Evolutionary conservation across 23 red algal species (phyloP).

Genomic region (Chondrus crispus): DNA sequence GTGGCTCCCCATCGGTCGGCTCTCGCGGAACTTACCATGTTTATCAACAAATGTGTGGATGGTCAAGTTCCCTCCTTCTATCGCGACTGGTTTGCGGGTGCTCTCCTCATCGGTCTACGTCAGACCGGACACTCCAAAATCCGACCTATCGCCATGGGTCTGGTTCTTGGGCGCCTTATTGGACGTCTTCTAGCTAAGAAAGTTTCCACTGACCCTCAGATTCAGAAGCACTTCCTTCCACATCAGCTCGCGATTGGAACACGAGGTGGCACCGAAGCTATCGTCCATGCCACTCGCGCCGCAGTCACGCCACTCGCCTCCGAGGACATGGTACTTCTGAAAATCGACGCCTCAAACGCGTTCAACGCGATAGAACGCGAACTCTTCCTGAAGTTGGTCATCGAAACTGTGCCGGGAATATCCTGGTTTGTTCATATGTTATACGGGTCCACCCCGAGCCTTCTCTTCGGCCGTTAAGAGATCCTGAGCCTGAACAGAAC

Average conservation of each 20-base stretch:
- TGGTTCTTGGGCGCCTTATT: not conserved
- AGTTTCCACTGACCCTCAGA: not conserved
- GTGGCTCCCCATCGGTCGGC: not conserved
- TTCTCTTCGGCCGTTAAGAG: not conserved
- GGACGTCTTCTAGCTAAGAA: not conserved
- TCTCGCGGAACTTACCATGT: not conserved
- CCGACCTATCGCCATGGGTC: not conserved
- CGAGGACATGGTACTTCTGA: not conserved
- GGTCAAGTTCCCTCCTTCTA: not conserved
- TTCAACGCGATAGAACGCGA: not conserved
- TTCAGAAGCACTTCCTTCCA: not conserved
- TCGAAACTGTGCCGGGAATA: not conserved
- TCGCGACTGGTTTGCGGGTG: not conserved
- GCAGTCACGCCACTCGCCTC: not conserved
- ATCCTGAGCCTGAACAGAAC: not conserved
- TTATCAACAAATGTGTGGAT: not conserved
- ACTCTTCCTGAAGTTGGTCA: not conserved
- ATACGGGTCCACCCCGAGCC: not conserved
- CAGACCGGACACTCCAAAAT: not conserved
- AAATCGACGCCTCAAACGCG: constrained; percentile 5
- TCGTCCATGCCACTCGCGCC: not conserved
- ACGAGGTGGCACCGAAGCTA: not conserved
- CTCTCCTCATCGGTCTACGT: not conserved
- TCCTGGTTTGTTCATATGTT: not conserved
- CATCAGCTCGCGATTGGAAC: not conserved